Percentiles rank a stretch among this genome's conserved stretches.
phyloP scores from a whole-genome alignment of 129 eudicot genomes.

The Oenanthe sinensis region DNA sequence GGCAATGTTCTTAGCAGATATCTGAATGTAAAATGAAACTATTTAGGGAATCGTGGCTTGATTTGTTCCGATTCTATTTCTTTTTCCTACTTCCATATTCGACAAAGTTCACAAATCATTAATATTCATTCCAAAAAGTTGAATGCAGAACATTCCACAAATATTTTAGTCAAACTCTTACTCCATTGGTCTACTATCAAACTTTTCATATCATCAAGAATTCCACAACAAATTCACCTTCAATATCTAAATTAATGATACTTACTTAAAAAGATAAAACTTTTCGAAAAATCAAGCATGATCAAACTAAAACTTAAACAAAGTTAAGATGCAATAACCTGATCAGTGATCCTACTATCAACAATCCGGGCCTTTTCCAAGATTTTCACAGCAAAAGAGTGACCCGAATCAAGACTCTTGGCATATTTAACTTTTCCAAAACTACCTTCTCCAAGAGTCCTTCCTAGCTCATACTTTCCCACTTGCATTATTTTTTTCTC shows the following conservation, averaged over 20 bases:
- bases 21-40: no score
- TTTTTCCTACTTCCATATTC: no score
- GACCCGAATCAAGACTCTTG: slow-evolving; percentile 50
- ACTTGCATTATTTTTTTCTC: slow-evolving; percentile 44
- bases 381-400: slow-evolving; percentile 70
- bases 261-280: no score
- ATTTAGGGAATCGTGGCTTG: no score
- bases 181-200: background rate
- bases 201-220: background rate
- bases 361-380: slow-evolving; percentile 56
- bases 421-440: slow-evolving; percentile 90
- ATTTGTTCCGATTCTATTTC: no score
- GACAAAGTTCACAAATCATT: no score
- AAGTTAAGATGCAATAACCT: slow-evolving; percentile 22
- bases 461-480: slow-evolving; percentile 82
- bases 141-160: background rate
- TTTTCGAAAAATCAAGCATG: background rate
- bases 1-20: background rate
- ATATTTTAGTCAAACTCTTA: background rate
- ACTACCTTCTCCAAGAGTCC: slow-evolving; percentile 82
- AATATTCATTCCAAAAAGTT: no score
- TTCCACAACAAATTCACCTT: background rate
- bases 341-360: slow-evolving; percentile 65
- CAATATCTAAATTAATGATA: background rate
- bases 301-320: background rate